Percentiles rank a stretch among this genome's conserved stretches.
These are phyloP conservation scores for Syzygium syzygioides DNA, from an alignment of 441 rosid genomes.

Conservation along the genomic window DNA sequence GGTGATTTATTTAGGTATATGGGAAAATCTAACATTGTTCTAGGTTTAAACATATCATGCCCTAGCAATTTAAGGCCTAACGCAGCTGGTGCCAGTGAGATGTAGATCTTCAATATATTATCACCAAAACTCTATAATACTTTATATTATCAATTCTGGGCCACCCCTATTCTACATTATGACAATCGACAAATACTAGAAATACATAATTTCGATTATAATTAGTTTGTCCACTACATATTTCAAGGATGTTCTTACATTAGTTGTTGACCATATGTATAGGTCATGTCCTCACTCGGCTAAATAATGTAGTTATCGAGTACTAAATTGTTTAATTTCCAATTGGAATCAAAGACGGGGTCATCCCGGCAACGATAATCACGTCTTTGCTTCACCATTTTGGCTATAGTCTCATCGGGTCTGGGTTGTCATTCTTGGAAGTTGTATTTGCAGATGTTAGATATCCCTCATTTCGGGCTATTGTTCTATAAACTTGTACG, in stretches of 20 bases:
- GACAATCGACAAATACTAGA: background rate
- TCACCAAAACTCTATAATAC: background rate
- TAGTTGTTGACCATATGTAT: background rate
- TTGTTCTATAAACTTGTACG: no score
- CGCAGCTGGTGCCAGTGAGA: background rate
- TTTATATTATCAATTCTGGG: no score
- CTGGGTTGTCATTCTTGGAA: fast-evolving
- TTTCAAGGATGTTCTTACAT: background rate
- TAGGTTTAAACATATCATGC: background rate
- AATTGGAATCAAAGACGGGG: background rate
- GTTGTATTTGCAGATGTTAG: background rate
- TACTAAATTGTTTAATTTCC: no score
- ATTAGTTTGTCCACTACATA: background rate
- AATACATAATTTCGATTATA: background rate
- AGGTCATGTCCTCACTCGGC: background rate
- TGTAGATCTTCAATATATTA: background rate
- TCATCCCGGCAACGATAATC: background rate
- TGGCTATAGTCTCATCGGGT: fast-evolving
- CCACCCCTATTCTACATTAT: background rate
- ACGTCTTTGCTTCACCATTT: background rate
- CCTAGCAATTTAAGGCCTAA: background rate
- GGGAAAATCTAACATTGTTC: background rate
- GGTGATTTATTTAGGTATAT: background rate
- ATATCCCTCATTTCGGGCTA: background rate
- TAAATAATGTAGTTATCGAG: no score